phyloP scores from a whole-genome alignment of 2,329 filamentous ascomycete species.

The Claviceps cyperi region DNA sequence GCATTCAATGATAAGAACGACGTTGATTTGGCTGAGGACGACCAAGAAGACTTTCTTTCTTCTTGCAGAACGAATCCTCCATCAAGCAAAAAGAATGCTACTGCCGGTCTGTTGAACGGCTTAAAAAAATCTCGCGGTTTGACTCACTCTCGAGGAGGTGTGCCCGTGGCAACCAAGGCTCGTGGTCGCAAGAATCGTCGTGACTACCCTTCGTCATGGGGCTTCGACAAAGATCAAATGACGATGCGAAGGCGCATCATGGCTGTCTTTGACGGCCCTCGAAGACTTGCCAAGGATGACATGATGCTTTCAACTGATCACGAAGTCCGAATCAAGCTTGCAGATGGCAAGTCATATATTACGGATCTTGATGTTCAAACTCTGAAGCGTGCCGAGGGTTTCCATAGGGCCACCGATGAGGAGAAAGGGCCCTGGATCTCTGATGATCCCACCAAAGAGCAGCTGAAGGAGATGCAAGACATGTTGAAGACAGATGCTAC shows the following conservation, averaged over 20 bases:
- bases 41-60: constrained; percentile 24
- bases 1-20: constrained; percentile 40
- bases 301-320: constrained; percentile 96
- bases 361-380: constrained; percentile 91
- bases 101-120: constrained; percentile 36
- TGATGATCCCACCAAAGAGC: constrained; percentile 51
- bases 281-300: constrained; percentile 90
- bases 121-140: constrained; percentile 56
- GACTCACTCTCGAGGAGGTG: constrained; percentile 65
- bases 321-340: constrained; percentile 75
- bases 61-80: constrained; percentile 30
- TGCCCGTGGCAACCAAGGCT: constrained; percentile 38
- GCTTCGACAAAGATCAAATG: constrained; percentile 84
- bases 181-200: constrained; percentile 79
- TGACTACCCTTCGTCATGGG: constrained; percentile 90
- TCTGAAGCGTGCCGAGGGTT: constrained; percentile 71
- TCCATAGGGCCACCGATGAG: constrained; percentile 64
- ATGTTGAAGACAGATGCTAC: constrained; percentile 21
- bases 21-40: constrained; percentile 38
- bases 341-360: constrained; percentile 64
- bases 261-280: constrained; percentile 77
- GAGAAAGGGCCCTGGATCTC: constrained; percentile 79
- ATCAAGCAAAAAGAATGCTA: constrained; percentile 36
- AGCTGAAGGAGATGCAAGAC: constrained; percentile 46
- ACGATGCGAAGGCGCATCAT: constrained; percentile 96